phyloP scores from a whole-genome alignment of 2,329 filamentous ascomycete species.

The Exophiala spinifera region DNA sequence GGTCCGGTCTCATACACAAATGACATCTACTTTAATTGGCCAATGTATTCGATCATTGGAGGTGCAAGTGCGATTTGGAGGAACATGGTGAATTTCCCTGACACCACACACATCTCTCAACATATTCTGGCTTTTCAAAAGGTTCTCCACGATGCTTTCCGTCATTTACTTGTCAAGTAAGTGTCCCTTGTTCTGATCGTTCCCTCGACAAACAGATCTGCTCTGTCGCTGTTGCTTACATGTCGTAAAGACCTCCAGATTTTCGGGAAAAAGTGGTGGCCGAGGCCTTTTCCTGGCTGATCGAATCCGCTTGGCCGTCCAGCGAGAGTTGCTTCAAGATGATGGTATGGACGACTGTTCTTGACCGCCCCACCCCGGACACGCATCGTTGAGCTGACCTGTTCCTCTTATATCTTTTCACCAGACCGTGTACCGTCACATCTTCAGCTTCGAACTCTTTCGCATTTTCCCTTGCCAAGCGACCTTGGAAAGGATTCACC shows the following conservation, averaged over 20 bases:
- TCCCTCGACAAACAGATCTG: not conserved
- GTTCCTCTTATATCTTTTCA: too few relatives aligned
- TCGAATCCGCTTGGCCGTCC: conserved; percentile 11
- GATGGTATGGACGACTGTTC: conserved; percentile 1
- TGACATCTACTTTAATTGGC: conserved; percentile 4
- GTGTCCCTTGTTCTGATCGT: not conserved
- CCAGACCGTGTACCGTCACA: conserved; percentile 11
- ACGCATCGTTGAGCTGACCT: not conserved
- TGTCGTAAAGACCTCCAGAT: not conserved
- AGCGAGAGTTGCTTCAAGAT: conserved; percentile 6
- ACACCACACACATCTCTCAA: conserved; percentile 1
- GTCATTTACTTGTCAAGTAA: not conserved
- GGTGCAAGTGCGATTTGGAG: not conserved
- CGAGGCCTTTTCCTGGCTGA: conserved; percentile 12
- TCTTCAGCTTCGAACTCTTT: conserved; percentile 10
- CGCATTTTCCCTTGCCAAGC: conserved; percentile 12
- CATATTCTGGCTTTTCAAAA: conserved; percentile 5
- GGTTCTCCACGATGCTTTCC: not conserved
- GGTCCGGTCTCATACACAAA: not conserved
- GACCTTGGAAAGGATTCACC: conserved; percentile 8
- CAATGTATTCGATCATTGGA: not conserved
- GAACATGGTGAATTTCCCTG: conserved; percentile 6
- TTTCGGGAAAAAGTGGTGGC: conserved; percentile 3
- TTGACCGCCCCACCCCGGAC: not conserved
- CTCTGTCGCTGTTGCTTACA: not conserved